A percentile compares a stretch with the other conserved stretches of the same genome.
phyloP scores from a whole-genome alignment of 306 rosid species.

The Citrullus amarus region DNA sequence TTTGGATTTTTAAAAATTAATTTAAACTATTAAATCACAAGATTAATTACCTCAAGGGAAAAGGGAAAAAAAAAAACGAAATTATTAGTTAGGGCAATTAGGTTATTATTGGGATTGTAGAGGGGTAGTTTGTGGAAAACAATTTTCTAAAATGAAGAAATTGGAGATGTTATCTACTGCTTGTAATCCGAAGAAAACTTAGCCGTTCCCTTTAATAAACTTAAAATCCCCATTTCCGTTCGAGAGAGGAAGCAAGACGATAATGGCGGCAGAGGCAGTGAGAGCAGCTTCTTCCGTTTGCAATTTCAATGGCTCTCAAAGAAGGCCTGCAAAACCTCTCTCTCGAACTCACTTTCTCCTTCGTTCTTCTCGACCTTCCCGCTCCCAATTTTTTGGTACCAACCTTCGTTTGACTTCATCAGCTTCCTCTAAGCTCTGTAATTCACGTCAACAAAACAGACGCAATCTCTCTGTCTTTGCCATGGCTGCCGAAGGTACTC shows the following conservation, averaged over 20 bases:
- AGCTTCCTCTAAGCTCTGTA: conserved; percentile 15
- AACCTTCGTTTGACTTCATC: conserved; percentile 24
- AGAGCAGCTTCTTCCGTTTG: conserved; percentile 35
- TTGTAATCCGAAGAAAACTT: neutral
- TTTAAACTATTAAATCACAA: too few relatives aligned
- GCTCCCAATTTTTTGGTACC: conserved; percentile 40
- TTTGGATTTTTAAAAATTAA: too few relatives aligned
- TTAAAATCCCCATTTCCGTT: neutral
- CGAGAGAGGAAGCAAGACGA: neutral
- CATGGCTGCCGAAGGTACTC: conserved; percentile 67
- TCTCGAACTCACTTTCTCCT: conserved; percentile 35
- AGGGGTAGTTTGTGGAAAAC: neutral
- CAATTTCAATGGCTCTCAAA: conserved; percentile 48
- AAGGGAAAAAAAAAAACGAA: too few relatives aligned
- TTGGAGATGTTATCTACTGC: neutral
- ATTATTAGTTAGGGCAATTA: neutral
- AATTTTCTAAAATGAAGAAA: neutral
- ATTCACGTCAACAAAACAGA: conserved; percentile 23
- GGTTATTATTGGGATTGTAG: neutral
- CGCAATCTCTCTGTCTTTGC: conserved; percentile 57
- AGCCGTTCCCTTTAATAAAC: neutral
- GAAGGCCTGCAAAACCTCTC: conserved; percentile 33
- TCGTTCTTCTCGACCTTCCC: conserved; percentile 40
- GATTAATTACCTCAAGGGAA: too few relatives aligned
- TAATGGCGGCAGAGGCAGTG: conserved; percentile 63